These are phyloP conservation scores for Fomitopsis pulvina DNA, from an alignment of 768 basidiomycete genomes.

Conservation along the genomic window DNA sequence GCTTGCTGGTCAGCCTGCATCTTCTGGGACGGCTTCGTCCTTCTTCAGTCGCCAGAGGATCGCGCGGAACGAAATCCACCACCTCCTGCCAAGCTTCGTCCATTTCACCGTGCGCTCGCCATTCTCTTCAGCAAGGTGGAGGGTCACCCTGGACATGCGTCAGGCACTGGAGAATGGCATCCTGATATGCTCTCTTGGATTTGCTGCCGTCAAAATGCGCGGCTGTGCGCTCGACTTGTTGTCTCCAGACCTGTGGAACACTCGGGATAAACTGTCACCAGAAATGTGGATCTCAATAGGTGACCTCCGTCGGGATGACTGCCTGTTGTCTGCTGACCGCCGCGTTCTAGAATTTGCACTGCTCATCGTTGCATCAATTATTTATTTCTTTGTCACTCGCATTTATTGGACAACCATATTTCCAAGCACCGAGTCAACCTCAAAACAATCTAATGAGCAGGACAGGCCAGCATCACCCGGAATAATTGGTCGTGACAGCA, in stretches of 20 bases:
- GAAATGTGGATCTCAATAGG: conserved; percentile 44
- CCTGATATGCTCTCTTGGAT: conserved; percentile 56
- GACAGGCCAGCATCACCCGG: conserved; percentile 34
- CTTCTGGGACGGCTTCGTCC: conserved; percentile 35
- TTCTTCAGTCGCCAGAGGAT: conserved; percentile 37
- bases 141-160: conserved; percentile 54
- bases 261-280: conserved; percentile 23
- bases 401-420: conserved; percentile 33
- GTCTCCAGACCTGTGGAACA: conserved; percentile 25
- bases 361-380: conserved; percentile 45
- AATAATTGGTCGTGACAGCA: conserved; percentile 41
- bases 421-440: conserved; percentile 9
- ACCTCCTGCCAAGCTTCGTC: conserved; percentile 43
- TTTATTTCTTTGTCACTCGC: conserved; percentile 61
- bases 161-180: conserved; percentile 58
- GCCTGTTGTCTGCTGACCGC: conserved; percentile 4
- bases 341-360: conserved; percentile 45
- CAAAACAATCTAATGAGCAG: conserved; percentile 7
- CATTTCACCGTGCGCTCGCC: conserved; percentile 40
- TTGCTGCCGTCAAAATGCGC: conserved; percentile 44
- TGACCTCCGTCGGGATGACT: conserved; percentile 17
- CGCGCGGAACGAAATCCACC: conserved; percentile 14
- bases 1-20: conserved; percentile 29
- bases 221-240: conserved; percentile 23
- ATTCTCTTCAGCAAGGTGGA: conserved; percentile 32